These are phyloP conservation scores for Globisporangium alternatum DNA, from an alignment of 352 stramenopile genomes.

Conservation along the genomic window DNA sequence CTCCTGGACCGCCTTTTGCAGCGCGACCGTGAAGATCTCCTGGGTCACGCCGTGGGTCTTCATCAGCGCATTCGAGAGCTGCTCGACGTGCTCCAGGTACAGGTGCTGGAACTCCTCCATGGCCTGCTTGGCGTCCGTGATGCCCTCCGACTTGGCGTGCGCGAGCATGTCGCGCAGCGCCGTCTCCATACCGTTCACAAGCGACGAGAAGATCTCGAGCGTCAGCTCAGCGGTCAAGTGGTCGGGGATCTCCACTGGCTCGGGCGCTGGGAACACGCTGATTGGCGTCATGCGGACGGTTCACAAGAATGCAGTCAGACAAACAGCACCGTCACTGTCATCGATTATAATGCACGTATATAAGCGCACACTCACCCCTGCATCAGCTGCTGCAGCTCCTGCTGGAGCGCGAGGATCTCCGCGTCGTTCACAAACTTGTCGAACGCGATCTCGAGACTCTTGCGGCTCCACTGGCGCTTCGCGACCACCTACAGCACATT, in stretches of 20 bases:
- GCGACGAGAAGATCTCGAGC: slow-evolving; percentile 57
- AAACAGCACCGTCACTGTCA: neutral
- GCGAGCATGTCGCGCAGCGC: slow-evolving; percentile 77
- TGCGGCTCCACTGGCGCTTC: slow-evolving; percentile 55
- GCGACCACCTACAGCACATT: slow-evolving; percentile 35
- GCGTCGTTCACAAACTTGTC: slow-evolving; percentile 59
- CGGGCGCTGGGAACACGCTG: slow-evolving; percentile 59
- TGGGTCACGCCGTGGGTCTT: slow-evolving; percentile 58
- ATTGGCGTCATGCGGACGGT: neutral
- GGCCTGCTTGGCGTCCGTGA: slow-evolving; percentile 60
- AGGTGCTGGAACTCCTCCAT: slow-evolving; percentile 80
- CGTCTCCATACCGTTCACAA: slow-evolving; percentile 73
- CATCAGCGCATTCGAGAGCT: slow-evolving; percentile 65
- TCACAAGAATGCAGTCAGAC: neutral
- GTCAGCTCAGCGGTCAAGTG: slow-evolving; percentile 68
- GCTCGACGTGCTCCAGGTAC: slow-evolving; percentile 71
- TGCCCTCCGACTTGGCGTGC: slow-evolving; percentile 65
- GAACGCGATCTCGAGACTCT: slow-evolving; percentile 59
- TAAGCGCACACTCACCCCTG: slow-evolving; percentile 32
- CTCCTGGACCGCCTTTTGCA: slow-evolving; percentile 70
- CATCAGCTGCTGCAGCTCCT: slow-evolving; percentile 70
- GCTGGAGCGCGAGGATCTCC: slow-evolving; percentile 58
- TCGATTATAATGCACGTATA: neutral
- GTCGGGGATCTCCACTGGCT: slow-evolving; percentile 56
- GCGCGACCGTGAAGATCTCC: slow-evolving; percentile 58